Conservation (phyloP, 257 asterid species). For the Paraleonurus japonicus region DNA sequence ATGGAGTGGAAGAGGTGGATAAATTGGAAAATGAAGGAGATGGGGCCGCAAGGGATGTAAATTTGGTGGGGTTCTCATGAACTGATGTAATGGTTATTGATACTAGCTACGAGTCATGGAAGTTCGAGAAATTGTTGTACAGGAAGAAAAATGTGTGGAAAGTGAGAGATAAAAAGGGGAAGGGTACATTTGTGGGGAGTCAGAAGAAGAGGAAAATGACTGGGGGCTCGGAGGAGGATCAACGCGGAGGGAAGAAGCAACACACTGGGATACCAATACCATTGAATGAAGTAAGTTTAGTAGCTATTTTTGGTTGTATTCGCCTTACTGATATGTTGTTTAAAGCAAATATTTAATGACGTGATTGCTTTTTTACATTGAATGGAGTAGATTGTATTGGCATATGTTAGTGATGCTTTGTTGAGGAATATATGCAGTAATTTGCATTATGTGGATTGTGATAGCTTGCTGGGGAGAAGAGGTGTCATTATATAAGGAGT, state of each 20-base stretch:
- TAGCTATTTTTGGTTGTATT: slow-evolving; percentile 11
- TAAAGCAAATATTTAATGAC: neutral
- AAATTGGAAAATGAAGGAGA: slow-evolving; percentile 38
- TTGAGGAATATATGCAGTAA: neutral
- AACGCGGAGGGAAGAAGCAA: slow-evolving; percentile 38
- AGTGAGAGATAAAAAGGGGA: slow-evolving; percentile 66
- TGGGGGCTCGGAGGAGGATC: slow-evolving; percentile 21
- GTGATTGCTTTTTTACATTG: neutral
- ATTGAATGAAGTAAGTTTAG: slow-evolving; percentile 45
- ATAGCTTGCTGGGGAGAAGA: slow-evolving; percentile 5
- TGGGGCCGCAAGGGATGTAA: slow-evolving; percentile 35
- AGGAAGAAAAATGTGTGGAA: slow-evolving; percentile 87
- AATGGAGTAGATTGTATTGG: slow-evolving; percentile 11
- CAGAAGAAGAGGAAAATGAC: slow-evolving; percentile 53
- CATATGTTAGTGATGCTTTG: neutral
- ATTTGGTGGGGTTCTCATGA: slow-evolving; percentile 65
- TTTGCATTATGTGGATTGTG: neutral
- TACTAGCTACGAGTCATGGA: slow-evolving; percentile 82
- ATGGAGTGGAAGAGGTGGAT: slow-evolving; percentile 30
- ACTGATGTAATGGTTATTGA: slow-evolving; percentile 88
- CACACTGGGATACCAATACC: slow-evolving; percentile 29
- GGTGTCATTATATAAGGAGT: neutral
- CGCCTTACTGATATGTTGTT: slow-evolving; percentile 11
- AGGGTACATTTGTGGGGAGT: slow-evolving; percentile 30
- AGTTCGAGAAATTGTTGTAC: slow-evolving; percentile 74